Base-by-base conservation (phyloP, 805 yeast genomes). In the Sugiyamaella smithiae region DNA sequence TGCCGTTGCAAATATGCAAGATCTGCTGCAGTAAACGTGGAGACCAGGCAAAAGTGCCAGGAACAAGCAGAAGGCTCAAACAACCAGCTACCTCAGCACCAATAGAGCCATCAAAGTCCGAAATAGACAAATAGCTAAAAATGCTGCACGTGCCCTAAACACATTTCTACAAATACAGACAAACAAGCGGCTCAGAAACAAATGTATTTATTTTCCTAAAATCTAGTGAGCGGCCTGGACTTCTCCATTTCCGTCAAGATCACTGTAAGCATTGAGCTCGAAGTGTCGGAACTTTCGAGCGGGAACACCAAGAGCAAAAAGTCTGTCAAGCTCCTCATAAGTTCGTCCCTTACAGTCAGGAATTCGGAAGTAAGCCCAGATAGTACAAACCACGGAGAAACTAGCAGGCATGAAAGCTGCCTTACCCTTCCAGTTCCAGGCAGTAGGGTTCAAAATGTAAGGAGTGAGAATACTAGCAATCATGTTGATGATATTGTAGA, bases 271-370 rank as follows among this genome's bases (percentile, higher is more conserved):
- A 33, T 44, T 32, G 41, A 44, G 14, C 47, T 44, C 41, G 32
- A 16, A 44, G 8, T 32, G 28, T n/a, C 43, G 33, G 35, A 48
- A 48, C 49, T 91, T 91, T 88, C 91, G 85, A 22, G 90, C 76
- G 3, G 85, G 73, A 7, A 91, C 33, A 14, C 46, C 43, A 14
- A 38, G 32, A 7, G 40, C 52, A 91, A 67, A 84, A 85, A 69
- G 54, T 26, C 55, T 52, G 40, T 53, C 53, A 23, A 55, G 35
- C 35, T 54, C 57, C 46, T 53, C 85, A 65, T 80, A 73, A 49
- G 56, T 44, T 43, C 53, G 46, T 23, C 52, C 55, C 45, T 50
- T 50, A 40, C 48, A 45, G 17, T 53, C 56, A 11, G 56, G 56
- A 20, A 53, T 29, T 37, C 53, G 32, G 37, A 51, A 38, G 68